phyloP scores from a whole-genome alignment of 805 yeast genomes.

The Saccharomycopsis javanensis region DNA sequence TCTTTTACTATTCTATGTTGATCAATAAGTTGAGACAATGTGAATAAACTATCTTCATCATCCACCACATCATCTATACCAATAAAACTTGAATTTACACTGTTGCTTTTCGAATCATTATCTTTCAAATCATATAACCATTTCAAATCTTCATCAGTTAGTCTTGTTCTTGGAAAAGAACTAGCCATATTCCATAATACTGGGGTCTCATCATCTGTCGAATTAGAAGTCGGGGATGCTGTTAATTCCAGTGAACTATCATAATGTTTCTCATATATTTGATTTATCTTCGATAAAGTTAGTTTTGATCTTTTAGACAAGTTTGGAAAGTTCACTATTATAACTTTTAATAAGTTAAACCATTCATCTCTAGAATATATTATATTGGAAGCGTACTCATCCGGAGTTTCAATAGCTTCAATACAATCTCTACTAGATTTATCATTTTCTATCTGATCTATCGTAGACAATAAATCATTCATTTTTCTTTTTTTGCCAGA shows the following conservation, averaged over 20 bases:
- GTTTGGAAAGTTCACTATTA: slow-evolving; percentile 23
- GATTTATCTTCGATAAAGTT: slow-evolving; percentile 23
- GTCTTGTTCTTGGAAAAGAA: slow-evolving; percentile 10
- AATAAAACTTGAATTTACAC: background rate
- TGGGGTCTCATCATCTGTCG: background rate
- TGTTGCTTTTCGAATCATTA: background rate
- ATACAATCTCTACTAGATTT: background rate
- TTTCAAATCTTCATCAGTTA: slow-evolving; percentile 14
- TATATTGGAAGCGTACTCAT: slow-evolving; percentile 11
- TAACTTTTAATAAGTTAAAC: slow-evolving; percentile 22
- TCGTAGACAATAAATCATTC: slow-evolving; percentile 23
- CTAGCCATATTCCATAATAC: slow-evolving; percentile 17
- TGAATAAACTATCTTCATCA: slow-evolving; percentile 3
- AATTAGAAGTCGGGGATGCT: background rate
- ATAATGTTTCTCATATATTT: slow-evolving; percentile 19
- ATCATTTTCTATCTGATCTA: slow-evolving; percentile 14
- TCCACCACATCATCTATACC: background rate
- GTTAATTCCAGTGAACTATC: background rate
- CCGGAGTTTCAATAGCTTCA: background rate
- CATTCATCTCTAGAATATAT: slow-evolving; percentile 26
- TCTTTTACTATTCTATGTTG: background rate
- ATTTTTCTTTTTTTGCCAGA: slow-evolving; percentile 27
- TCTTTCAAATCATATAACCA: slow-evolving; percentile 16
- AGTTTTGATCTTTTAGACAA: slow-evolving; percentile 23
- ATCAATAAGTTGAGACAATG: slow-evolving; percentile 10